Base-by-base conservation (phyloP, 2,329 filamentous ascomycete species). In the Lachnellula arida region DNA sequence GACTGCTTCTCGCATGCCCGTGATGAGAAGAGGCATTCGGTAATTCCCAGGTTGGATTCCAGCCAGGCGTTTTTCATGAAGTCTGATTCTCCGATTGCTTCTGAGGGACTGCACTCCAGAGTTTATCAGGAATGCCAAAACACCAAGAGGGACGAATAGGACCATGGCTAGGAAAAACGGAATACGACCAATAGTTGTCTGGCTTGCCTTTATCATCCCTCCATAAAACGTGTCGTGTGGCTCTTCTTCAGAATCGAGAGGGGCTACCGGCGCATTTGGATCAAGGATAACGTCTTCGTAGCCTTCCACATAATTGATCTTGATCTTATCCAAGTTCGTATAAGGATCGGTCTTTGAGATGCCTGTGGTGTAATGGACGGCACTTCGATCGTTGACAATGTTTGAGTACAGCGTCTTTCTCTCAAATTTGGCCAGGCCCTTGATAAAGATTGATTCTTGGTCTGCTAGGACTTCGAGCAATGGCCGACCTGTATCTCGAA, bases 381-480 rank as follows among this genome's bases (percentile, higher is more conserved):
- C 89, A 46, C 83, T 89, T 53, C 85, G 79, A 73, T 97, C 93
- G 71, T 97, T 96, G 67, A 88, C 76, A 47, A 96, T 85, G 68
- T 97, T 97, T 43, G 87, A 80, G 71, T 97, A 97, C 1, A 96
- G 75, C 4, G 84, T 88, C 56, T 85, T 86, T 53, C 88, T 80
- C 69, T 85, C 82, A 75, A 97, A 97, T 63, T 78, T 81, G 58
- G 82, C 80, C 46, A 97, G 77, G 0, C 86, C 92, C 34, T 82
- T 82, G 65, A 96, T 87, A 74, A 97, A 97, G 63, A 96, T 88
- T 59, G 88, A 92, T 49, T 87, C 81, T 0, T 87, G 85, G 62
- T 96, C 92, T 5, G 92, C 89, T 32, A 97, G 78, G 9, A 97
- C 79, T 49, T 88, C 81, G 19, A 97, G 80, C 9, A 97, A 76